Conservation (phyloP, 768 basidiomycete genomes). For the Leccinum aurantiacum region DNA sequence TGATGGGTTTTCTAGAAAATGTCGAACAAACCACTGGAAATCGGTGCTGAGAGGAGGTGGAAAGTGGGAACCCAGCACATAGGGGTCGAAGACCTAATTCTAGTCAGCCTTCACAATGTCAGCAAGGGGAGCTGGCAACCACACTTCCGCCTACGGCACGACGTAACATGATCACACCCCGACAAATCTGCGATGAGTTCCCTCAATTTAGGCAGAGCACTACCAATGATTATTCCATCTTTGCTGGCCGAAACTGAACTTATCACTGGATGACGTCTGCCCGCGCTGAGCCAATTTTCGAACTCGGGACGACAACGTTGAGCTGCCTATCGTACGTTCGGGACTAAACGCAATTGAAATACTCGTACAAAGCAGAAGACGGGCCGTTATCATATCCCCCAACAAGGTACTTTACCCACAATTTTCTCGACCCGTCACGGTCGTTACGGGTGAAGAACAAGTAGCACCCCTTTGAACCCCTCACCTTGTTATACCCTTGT, state of each 20-base stretch:
- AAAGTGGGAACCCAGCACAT: constrained; percentile 56
- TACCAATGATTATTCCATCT: background rate
- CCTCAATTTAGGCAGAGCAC: background rate
- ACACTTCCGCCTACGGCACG: constrained; percentile 53
- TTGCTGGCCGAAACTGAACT: background rate
- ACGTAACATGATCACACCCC: constrained; percentile 2
- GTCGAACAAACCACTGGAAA: constrained; percentile 52
- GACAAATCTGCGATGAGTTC: background rate
- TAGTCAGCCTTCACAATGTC: constrained; percentile 80
- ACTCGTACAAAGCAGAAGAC: background rate
- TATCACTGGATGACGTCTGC: background rate
- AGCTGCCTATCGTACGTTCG: background rate
- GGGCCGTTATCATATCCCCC: background rate
- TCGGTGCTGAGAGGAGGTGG: constrained; percentile 62
- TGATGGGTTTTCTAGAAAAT: constrained; percentile 42
- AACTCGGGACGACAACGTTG: background rate
- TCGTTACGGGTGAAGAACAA: background rate
- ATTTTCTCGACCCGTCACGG: background rate
- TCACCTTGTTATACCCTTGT: background rate
- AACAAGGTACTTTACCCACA: background rate
- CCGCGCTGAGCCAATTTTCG: background rate
- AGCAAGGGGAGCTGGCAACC: constrained; percentile 84
- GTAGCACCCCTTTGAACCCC: no score
- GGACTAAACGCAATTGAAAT: background rate
- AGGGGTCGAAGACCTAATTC: constrained; percentile 62